Evolutionary conservation across 371 early-diverging fungal species (phyloP), one percentile per base, ranked within the genome.

Genomic region (Mucor irregularis): DNA sequence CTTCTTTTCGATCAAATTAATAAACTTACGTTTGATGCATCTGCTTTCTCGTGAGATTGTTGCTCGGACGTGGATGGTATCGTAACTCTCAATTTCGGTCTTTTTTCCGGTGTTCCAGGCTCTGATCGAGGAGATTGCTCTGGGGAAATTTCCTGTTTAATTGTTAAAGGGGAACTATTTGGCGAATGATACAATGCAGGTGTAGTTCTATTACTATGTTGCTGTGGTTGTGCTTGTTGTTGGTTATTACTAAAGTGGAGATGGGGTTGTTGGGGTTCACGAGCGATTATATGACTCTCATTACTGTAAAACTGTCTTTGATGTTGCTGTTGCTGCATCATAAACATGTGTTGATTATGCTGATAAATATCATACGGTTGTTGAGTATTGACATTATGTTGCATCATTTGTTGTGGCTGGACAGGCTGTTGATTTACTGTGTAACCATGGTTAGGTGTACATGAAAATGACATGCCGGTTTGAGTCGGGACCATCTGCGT

Each of bases 31-130:
- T 37, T 34, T 37, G 19, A 6, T 39, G 25, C 29, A 19, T 44
- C 51, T 25, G 21, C 43, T 62, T 28, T 35, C n/a, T 19, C 26
- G 21, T 31, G 40, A 21, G 24, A 30, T 50, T 30, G 39, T 53
- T 31, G 39, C 39, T 24, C 40, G 13, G 13, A 34, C 21, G 29
- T 37, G 53, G 19, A 19, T n/a, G 75, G 80, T 48, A 76, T 82
- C 19, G 68, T 69, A n/a, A 80, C 78, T 40, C 76, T 64, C 29
- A 76, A 58, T 53, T 74, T 78, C 14, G 76, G 78, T 48, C 55
- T 68, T 66, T 75, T 75, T 28, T 63, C 59, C 26, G 64, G 64
- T 45, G 58, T 58, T 30, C 58, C 58, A 53, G 58, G 54, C 45
- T 64, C 59, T 51, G 59, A 58, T 34, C 34, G 54, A 33, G 59